Conservation (phyloP, 352 stramenopile species). For the Globisporangium irregulare region DNA sequence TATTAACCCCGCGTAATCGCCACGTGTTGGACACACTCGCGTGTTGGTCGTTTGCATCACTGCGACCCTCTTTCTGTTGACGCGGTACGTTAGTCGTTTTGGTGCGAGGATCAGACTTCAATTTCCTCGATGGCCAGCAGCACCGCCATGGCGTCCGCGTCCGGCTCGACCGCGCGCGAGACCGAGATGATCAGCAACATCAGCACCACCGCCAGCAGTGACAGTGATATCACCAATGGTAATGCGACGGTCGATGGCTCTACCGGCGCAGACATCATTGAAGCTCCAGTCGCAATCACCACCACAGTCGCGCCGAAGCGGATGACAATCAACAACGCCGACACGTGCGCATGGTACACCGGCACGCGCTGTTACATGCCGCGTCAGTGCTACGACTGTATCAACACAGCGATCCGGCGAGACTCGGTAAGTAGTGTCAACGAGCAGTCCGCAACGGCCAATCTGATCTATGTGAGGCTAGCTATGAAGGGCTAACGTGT, state of each 20-base stretch:
- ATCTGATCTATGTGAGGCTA: too few relatives aligned
- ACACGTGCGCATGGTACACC: conserved; percentile 18
- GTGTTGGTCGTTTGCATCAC: not conserved
- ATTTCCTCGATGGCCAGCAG: not conserved
- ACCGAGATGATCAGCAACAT: not conserved
- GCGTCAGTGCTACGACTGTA: conserved; percentile 20
- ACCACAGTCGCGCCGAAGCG: conserved; percentile 16
- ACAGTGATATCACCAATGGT: not conserved
- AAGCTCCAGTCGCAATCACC: not conserved
- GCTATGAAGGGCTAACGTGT: too few relatives aligned
- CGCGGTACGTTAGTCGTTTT: not conserved
- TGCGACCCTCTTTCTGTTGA: not conserved
- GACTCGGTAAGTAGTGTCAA: conserved; percentile 1
- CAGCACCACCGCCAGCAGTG: not conserved
- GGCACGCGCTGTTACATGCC: conserved; percentile 15
- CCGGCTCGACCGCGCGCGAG: not conserved
- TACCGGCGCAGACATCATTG: not conserved
- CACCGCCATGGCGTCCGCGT: not conserved
- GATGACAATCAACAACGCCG: conserved; percentile 4
- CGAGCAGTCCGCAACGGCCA: not conserved
- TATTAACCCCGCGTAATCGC: not conserved
- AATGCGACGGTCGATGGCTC: not conserved
- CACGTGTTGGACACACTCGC: not conserved
- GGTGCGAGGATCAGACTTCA: not conserved
- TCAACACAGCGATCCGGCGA: conserved; percentile 14